Evolutionary conservation across 495 filamentous ascomycete genomes (phyloP), one percentile per base, ranked within the genome.

Genomic region (Bacidia rubella): DNA sequence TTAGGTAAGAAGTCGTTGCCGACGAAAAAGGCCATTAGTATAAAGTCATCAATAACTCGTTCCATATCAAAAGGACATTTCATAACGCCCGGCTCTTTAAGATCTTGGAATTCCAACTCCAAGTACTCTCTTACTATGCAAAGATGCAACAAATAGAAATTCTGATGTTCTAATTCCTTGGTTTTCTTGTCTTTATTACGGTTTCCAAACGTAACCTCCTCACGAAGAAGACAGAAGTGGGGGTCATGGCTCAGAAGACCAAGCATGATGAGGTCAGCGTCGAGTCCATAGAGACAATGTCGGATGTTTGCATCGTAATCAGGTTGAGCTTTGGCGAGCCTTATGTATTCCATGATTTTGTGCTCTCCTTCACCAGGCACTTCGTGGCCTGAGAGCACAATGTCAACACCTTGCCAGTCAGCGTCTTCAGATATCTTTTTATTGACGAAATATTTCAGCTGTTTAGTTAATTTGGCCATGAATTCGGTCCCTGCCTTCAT

Each of bases 281-380:
- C 93, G 25, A 99, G 76, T 4, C 93, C 93, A 63, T 99, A 99
- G 39, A 99, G 72, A 68, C 93, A 99, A 66, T 99, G 93, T 42
- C 93, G 87, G 54, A 92, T 77, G 63, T 99, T 97, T n/a, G 89
- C 80, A 61, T 93, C 80, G 63, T 99, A 99, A 54, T 83, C 78
- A 2, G 86, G 84, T 63, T 99, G 93, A 41, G 90, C 86, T 73
- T 97, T 97, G 27, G 92, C 83, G 62, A 89, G 82, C 53, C 93
- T 84, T 65, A 99, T 99, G 65, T 97, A 97, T 66, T 99, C 93
- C 93, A 97, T 99, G 66, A 99, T 95, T 71, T 99, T 99, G 71
- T 98, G 92, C 68, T 98, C 93, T 51, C 93, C 93, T 68, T 99
- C 93, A 51, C 93, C 93, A 0, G 93, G 93, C n/a, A 95, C 90